Base-by-base conservation (phyloP, 176 grass and related monocot genomes). In the Ensete glaucum region DNA sequence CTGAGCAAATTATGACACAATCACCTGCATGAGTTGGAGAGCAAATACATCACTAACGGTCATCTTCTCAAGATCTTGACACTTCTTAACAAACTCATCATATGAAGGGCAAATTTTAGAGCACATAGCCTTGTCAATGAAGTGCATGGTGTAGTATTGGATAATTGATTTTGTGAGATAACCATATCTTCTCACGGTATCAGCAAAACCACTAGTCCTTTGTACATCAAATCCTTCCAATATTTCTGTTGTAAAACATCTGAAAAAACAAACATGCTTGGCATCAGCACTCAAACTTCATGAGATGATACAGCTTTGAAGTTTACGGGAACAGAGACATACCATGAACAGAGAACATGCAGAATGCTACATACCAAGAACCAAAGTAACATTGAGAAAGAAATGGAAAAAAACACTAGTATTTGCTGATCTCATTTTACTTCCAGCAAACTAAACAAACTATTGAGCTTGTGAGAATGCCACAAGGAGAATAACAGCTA, bases 21-120 rank as follows among this genome's bases (percentile, higher is more conserved):
- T 83, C 84, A 98, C 94, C 94, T 98, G 94, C 94, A 98, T 98
- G 87, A 93, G 94, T 74, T 98, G 94, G 67, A 93, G 84, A 34
- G 88, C 80, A 85, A 98, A 93, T 71, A 98, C 83, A 78, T 98
- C 34, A 29, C 80, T 85, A 20, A 97, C 68, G 34, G 88, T 98
- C 73, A 76, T 81, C 78, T 85, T 93, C 53, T 80, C 84, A 80
- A 91, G 86, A 21, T 93, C 88, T 55, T 79, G 53, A 52, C 94
- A 93, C 62, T 73, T 89, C 54, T 54, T 80, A 69, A 82, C 71
- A 80, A 98, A 98, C 76, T 89, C 84, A 0, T 78, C 75, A 73
- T 85, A 98, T 20, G 88, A 89, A 16, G 70, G 78, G 77, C 90
- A 93, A 74, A 87, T 34, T 71, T 9, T 81, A 64, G 67, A 79